A percentile compares a stretch with the other conserved stretches of the same genome.
These are phyloP conservation scores for Thalassiosira allenii DNA, from an alignment of 352 stramenopile species.

Conservation along the genomic window DNA sequence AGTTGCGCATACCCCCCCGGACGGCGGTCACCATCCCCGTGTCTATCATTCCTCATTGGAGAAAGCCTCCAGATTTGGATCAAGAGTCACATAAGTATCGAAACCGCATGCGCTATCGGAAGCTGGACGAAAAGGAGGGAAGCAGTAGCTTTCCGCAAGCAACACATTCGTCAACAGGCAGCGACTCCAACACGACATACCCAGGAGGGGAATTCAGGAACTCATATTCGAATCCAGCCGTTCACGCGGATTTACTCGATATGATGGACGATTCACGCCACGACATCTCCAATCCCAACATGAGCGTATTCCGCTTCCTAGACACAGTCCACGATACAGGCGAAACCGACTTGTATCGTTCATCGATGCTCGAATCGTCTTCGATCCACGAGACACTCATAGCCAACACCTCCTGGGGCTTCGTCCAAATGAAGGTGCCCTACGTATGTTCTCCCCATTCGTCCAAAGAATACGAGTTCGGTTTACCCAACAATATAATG, in stretches of 20 bases:
- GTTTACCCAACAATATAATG: constrained; percentile 58
- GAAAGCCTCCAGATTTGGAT: no score
- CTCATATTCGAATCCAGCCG: no score
- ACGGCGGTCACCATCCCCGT: constrained; percentile 52
- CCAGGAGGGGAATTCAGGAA: no score
- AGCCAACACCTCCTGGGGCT: constrained; percentile 63
- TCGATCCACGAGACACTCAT: constrained; percentile 60
- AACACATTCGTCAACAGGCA: no score
- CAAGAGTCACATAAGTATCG: no score
- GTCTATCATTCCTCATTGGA: constrained; percentile 55
- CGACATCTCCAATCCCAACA: neutral
- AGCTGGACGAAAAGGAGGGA: neutral
- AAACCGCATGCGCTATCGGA: no score
- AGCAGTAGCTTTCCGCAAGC: no score
- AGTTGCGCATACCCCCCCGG: constrained; percentile 46
- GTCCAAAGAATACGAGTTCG: constrained; percentile 56
- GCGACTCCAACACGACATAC: no score
- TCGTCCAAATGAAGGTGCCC: constrained; percentile 63
- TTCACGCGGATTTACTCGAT: constrained; percentile 36
- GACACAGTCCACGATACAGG: no score
- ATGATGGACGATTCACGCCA: constrained; percentile 15
- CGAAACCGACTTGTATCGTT: constrained; percentile 7
- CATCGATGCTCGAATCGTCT: constrained; percentile 4
- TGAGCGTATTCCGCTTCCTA: no score
- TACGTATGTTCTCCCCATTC: constrained; percentile 36